phyloP scores from a whole-genome alignment of 345 rosid genomes.

The Linum usitatissimum region DNA sequence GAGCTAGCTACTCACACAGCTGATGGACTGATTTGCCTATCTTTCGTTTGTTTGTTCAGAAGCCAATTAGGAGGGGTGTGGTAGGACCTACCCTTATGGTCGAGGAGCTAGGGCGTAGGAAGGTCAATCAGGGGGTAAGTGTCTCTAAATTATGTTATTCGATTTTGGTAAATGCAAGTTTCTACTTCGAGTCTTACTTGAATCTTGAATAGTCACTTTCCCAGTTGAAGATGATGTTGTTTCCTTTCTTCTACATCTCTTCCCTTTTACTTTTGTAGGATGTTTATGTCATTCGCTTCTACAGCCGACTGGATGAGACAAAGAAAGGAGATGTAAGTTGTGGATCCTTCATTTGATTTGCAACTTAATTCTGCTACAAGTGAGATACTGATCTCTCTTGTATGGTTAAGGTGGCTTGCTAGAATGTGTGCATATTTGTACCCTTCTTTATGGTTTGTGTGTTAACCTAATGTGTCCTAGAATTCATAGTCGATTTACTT shows the following conservation, averaged over 20 bases:
- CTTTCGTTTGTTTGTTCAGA: slow-evolving; percentile 26
- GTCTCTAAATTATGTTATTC: neutral
- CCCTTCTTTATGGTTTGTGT: neutral
- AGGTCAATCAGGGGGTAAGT: slow-evolving; percentile 52
- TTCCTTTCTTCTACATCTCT: neutral
- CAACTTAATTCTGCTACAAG: neutral
- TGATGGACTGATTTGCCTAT: slow-evolving; percentile 5
- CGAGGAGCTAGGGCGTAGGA: slow-evolving; percentile 77
- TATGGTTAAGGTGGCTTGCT: neutral
- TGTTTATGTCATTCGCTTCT: slow-evolving; percentile 60
- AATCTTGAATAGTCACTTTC: neutral
- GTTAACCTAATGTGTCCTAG: neutral
- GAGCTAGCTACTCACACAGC: neutral
- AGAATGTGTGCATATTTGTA: neutral
- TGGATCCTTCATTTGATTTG: slow-evolving; percentile 3
- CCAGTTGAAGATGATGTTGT: too few relatives aligned
- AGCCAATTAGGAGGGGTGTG: slow-evolving; percentile 75
- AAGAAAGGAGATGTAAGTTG: slow-evolving; percentile 88
- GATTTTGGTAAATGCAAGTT: neutral
- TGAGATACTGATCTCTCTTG: neutral
- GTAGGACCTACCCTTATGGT: slow-evolving; percentile 65
- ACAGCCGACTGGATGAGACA: slow-evolving; percentile 64
- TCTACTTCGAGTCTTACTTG: neutral
- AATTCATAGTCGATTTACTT: neutral
- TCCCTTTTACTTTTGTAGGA: slow-evolving; percentile 41